Conservation (phyloP, 2,329 filamentous ascomycete genomes). For the Scedosporium boydii region DNA sequence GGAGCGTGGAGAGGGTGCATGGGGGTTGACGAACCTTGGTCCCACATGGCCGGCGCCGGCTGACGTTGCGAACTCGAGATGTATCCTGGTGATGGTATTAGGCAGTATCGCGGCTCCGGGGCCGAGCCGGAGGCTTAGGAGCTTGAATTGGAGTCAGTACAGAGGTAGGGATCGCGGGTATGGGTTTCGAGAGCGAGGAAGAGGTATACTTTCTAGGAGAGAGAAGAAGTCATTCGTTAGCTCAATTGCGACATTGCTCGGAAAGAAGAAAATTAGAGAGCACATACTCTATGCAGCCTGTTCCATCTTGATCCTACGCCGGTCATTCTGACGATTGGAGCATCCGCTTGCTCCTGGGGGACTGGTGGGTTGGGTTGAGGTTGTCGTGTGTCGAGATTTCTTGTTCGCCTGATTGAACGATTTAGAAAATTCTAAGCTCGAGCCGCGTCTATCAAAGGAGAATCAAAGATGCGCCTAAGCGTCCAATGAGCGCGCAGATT, state of each 20-base stretch:
- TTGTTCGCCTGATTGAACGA: not conserved
- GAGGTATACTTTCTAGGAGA: slow-evolving; percentile 31
- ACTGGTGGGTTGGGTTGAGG: not conserved
- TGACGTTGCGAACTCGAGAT: slow-evolving; percentile 59
- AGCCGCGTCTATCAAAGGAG: not conserved
- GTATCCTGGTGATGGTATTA: slow-evolving; percentile 62
- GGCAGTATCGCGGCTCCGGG: slow-evolving; percentile 77
- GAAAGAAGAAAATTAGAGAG: slow-evolving; percentile 10
- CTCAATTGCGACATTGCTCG: not conserved
- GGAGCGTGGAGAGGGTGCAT: slow-evolving; percentile 7
- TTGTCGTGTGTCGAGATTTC: not conserved
- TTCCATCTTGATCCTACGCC: slow-evolving; percentile 47
- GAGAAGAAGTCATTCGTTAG: slow-evolving; percentile 10
- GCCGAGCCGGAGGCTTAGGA: slow-evolving; percentile 68
- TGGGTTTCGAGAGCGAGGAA: slow-evolving; percentile 10
- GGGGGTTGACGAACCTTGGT: slow-evolving; percentile 45
- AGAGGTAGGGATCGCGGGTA: slow-evolving; percentile 7
- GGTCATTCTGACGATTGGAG: slow-evolving; percentile 31
- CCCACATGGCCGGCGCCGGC: slow-evolving; percentile 62
- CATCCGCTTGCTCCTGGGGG: not conserved
- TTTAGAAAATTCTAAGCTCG: slow-evolving; percentile 1
- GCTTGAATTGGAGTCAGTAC: slow-evolving; percentile 30
- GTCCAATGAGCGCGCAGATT: not conserved
- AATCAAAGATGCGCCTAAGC: not conserved
- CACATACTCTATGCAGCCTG: slow-evolving; percentile 54